Conservation (phyloP, 2,329 filamentous ascomycete species). For the Diaporthe caulivora region DNA sequence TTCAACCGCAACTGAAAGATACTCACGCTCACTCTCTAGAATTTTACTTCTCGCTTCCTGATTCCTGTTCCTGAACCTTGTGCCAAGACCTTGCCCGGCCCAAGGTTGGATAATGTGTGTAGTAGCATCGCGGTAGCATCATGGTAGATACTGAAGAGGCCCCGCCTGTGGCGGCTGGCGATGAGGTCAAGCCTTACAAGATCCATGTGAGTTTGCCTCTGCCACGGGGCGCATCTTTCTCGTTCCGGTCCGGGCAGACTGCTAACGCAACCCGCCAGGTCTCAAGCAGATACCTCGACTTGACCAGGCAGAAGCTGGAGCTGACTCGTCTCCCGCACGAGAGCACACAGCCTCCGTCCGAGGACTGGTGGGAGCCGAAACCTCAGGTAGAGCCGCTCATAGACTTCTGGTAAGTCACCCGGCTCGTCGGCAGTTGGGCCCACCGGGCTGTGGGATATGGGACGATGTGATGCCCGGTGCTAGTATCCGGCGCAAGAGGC, state of each 20-base stretch:
- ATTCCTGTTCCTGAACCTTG: conserved; percentile 2
- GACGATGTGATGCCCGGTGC: neutral
- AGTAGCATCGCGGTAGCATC: conserved; percentile 16
- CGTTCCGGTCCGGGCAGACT: neutral
- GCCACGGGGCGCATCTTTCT: neutral
- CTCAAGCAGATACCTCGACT: conserved; percentile 74
- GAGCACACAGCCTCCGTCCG: conserved; percentile 58
- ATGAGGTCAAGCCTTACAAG: conserved; percentile 66
- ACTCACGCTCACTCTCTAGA: neutral
- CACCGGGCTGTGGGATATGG: neutral
- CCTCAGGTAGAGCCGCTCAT: conserved; percentile 72
- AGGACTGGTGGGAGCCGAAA: conserved; percentile 72
- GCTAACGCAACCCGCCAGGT: conserved; percentile 61
- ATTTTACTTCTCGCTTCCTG: neutral
- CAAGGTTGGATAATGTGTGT: conserved; percentile 19
- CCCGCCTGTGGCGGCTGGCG: conserved; percentile 46
- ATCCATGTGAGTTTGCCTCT: conserved; percentile 64
- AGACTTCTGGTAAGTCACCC: conserved; percentile 69
- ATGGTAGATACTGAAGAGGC: conserved; percentile 47
- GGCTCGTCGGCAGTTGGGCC: neutral
- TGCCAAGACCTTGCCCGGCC: neutral
- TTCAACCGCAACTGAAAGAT: neutral
- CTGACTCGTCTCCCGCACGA: conserved; percentile 75
- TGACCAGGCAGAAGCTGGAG: conserved; percentile 76
- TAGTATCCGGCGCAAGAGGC: neutral